Conservation (phyloP, 176 grass and related monocot species). For the Triticum turgidum region DNA sequence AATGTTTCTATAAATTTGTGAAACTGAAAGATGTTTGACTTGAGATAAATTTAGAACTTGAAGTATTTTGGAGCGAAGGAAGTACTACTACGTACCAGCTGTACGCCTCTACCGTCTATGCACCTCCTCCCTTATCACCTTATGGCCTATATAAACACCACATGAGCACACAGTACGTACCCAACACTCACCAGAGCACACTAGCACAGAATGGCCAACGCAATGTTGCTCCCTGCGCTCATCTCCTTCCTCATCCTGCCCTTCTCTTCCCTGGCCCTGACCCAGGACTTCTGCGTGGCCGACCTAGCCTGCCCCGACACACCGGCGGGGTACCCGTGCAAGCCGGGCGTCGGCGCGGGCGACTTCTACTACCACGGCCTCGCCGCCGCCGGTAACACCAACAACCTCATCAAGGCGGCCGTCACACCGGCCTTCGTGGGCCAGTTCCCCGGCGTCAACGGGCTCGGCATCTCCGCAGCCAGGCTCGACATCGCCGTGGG, state of each 20-base stretch:
- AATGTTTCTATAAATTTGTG: too few species aligned
- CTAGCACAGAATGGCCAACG: conserved; percentile 31
- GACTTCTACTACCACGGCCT: conserved; percentile 72
- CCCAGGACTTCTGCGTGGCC: conserved; percentile 75
- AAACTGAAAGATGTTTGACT: too few species aligned
- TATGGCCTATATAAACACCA: conserved; percentile 18
- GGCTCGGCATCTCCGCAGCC: conserved; percentile 71
- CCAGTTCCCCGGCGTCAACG: conserved; percentile 76
- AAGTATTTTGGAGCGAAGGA: too few species aligned
- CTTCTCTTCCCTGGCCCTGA: conserved; percentile 29
- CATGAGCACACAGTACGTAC: neutral
- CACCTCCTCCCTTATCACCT: neutral
- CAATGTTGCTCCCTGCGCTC: conserved; percentile 40
- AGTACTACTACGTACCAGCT: neutral
- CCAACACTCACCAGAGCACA: neutral
- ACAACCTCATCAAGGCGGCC: conserved; percentile 50
- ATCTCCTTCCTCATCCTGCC: conserved; percentile 42
- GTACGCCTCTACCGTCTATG: neutral
- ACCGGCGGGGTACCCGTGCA: conserved; percentile 66
- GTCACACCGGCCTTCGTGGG: conserved; percentile 69
- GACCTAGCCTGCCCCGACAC: conserved; percentile 55
- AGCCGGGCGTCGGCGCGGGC: conserved; percentile 29
- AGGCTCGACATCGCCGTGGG: conserved; percentile 55
- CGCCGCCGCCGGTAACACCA: conserved; percentile 40
- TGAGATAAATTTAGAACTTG: too few species aligned